Percentiles rank a stretch among this genome's conserved stretches.
These are phyloP conservation scores for Carex pumila DNA, from an alignment of 176 grass and related monocot species.

Conservation along the genomic window DNA sequence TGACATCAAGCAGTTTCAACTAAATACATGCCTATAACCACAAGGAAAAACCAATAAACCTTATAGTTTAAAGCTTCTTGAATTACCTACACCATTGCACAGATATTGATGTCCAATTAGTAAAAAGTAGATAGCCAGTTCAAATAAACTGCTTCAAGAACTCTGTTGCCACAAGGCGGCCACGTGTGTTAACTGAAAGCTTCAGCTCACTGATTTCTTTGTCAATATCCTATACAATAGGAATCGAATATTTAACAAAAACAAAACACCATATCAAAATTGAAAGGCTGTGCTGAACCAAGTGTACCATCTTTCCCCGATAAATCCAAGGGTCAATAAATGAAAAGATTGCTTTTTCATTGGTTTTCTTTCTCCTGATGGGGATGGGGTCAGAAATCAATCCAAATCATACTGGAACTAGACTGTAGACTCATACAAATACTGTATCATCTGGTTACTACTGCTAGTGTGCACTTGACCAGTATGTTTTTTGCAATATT, in stretches of 20 bases:
- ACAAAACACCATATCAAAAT: neutral
- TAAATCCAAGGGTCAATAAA: neutral
- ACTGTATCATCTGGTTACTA: neutral
- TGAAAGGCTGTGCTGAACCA: neutral
- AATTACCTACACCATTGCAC: neutral
- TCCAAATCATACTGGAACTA: neutral
- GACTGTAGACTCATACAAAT: neutral
- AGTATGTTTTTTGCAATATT: neutral
- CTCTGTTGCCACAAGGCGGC: conserved; percentile 78
- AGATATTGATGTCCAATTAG: neutral
- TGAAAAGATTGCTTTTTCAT: neutral
- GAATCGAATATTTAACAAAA: neutral
- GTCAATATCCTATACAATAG: conserved; percentile 61
- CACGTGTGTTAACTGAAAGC: conserved; percentile 89
- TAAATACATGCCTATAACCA: neutral
- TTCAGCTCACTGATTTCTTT: conserved; percentile 93
- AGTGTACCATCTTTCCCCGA: neutral
- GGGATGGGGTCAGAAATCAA: neutral
- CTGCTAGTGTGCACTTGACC: neutral
- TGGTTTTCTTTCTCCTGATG: neutral
- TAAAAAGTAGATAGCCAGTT: conserved; percentile 13
- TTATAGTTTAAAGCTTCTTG: neutral
- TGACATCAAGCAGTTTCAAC: neutral
- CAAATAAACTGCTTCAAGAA: conserved; percentile 96
- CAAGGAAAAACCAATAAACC: neutral